phyloP scores from a whole-genome alignment of 2,329 filamentous ascomycete genomes.

The Cordyceps cateniannulata region DNA sequence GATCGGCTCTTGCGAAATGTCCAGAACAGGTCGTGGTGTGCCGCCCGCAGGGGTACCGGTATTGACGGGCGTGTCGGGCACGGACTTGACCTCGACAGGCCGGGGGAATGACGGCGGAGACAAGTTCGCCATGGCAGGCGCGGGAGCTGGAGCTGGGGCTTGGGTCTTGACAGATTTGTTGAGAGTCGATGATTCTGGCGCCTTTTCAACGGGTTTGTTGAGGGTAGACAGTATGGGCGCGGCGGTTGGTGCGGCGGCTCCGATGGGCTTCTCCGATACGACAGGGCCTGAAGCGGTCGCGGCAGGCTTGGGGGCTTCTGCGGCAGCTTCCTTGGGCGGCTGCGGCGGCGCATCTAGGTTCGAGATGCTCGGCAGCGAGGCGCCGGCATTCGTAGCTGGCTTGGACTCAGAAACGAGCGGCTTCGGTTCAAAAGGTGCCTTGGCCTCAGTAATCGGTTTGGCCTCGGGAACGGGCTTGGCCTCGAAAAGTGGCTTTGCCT shows the following conservation, averaged over 20 bases:
- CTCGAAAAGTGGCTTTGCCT: too few species aligned
- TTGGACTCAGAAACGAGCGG: not conserved
- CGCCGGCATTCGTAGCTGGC: not conserved
- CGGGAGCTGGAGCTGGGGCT: not conserved
- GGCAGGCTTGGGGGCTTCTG: not conserved
- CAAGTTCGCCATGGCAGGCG: not conserved
- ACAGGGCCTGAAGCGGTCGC: not conserved
- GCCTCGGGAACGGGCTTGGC: too few species aligned
- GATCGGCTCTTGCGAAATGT: conserved; percentile 23
- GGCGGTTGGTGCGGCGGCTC: not conserved
- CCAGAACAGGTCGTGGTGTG: conserved; percentile 29
- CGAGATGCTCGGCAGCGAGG: not conserved
- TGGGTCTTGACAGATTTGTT: not conserved
- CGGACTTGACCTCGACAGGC: conserved; percentile 30
- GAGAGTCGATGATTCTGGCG: not conserved
- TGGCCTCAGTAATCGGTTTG: too few species aligned
- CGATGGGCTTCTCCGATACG: not conserved
- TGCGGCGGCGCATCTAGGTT: conserved; percentile 5
- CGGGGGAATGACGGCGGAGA: conserved; percentile 19
- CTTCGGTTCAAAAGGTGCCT: not conserved
- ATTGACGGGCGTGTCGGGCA: conserved; percentile 31
- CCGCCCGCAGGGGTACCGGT: conserved; percentile 28
- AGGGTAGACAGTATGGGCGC: not conserved
- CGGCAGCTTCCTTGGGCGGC: not conserved
- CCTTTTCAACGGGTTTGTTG: not conserved